phyloP scores from a whole-genome alignment of 2,329 filamentous ascomycete species.

The Metarhizium humberi region DNA sequence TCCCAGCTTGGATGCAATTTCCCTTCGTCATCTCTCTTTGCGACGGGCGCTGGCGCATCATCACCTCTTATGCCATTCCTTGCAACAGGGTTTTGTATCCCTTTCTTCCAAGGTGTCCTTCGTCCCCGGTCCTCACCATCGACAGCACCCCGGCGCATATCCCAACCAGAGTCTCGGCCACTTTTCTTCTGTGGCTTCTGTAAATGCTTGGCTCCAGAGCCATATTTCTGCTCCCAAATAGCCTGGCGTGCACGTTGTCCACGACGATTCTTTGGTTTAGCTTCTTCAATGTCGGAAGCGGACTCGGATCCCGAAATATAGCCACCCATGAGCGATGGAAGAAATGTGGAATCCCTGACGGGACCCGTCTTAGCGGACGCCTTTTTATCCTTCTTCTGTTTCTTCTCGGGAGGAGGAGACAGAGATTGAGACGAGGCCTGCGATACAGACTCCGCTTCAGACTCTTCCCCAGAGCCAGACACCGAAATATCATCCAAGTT shows the following conservation, averaged over 20 bases:
- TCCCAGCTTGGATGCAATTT: conserved; percentile 38
- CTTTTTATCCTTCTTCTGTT: conserved; percentile 9
- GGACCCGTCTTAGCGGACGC: conserved; percentile 11
- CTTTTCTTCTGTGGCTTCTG: conserved; percentile 27
- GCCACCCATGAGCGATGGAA: conserved; percentile 69
- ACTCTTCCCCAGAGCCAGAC: conserved; percentile 22
- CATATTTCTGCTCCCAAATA: conserved; percentile 75
- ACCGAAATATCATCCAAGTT: conserved; percentile 31
- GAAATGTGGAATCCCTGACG: conserved; percentile 46
- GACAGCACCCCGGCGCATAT: conserved; percentile 45
- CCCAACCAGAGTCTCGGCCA: conserved; percentile 45
- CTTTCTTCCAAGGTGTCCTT: conserved; percentile 45
- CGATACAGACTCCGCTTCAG: conserved; percentile 17
- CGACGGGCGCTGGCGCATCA: conserved; percentile 15
- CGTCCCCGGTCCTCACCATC: conserved; percentile 26
- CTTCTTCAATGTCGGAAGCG: conserved; percentile 56
- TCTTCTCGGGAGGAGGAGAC: conserved; percentile 17
- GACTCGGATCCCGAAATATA: conserved; percentile 71
- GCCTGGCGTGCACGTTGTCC: conserved; percentile 71
- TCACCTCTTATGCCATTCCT: conserved; percentile 9
- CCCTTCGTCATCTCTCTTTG: conserved; percentile 38
- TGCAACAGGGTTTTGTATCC: conserved; percentile 28
- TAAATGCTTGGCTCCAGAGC: conserved; percentile 59
- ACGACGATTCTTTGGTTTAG: conserved; percentile 59
- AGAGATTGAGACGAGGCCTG: conserved; percentile 16